Conservation (phyloP, 1,139 yeast genomes). For the Pichia kudriavzevii region DNA sequence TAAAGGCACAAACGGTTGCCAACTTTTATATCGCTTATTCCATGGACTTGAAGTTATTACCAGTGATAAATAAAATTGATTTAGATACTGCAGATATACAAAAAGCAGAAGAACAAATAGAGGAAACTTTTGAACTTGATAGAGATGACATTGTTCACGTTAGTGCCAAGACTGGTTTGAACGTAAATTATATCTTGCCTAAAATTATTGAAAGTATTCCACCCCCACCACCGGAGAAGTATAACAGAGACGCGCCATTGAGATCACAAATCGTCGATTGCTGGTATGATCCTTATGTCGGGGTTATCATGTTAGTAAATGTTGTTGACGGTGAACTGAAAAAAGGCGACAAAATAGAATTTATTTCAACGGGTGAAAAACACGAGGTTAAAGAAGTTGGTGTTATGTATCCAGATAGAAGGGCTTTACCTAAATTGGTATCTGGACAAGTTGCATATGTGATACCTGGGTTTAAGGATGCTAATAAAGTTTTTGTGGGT, state of each 20-base stretch:
- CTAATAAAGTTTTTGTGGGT: slow-evolving; percentile 83
- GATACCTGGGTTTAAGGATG: slow-evolving; percentile 87
- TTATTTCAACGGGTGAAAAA: slow-evolving; percentile 67
- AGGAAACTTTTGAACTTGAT: slow-evolving; percentile 72
- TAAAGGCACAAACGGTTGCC: slow-evolving; percentile 97
- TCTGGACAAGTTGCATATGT: slow-evolving; percentile 96
- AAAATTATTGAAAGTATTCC: slow-evolving; percentile 74
- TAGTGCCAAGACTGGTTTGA: slow-evolving; percentile 85
- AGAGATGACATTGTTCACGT: slow-evolving; percentile 72
- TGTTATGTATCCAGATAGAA: slow-evolving; percentile 85
- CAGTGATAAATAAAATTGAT: slow-evolving; percentile 89
- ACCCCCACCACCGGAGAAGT: slow-evolving; percentile 39
- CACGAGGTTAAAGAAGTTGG: slow-evolving; percentile 93
- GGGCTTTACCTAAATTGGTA: slow-evolving; percentile 50
- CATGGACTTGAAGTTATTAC: slow-evolving; percentile 72
- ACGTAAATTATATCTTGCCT: slow-evolving; percentile 71
- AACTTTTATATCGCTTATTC: slow-evolving; percentile 87
- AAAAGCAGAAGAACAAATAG: slow-evolving; percentile 75
- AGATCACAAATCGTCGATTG: slow-evolving; percentile 85
- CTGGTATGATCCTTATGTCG: slow-evolving; percentile 92
- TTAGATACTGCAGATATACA: slow-evolving; percentile 82
- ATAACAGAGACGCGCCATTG: slow-evolving; percentile 52
- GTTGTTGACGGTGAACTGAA: slow-evolving; percentile 75
- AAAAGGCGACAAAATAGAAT: slow-evolving; percentile 66
- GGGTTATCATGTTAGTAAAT: slow-evolving; percentile 83